phyloP scores from a whole-genome alignment of 164 flowering plant genomes.

The Berberis thunbergii region DNA sequence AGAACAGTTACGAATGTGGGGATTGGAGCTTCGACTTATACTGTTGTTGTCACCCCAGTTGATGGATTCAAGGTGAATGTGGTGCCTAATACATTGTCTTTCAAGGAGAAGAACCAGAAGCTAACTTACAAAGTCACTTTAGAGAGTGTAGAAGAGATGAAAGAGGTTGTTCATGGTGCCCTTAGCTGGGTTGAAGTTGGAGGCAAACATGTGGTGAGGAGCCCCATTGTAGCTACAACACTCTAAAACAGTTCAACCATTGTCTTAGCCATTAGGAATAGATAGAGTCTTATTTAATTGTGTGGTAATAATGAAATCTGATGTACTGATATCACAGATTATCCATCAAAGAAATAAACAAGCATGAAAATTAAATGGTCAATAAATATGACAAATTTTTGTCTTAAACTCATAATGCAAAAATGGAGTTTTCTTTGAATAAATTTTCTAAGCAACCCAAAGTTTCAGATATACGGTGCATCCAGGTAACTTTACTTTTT shows the following conservation, averaged over 20 bases:
- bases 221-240: conserved; percentile 54
- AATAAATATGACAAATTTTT: too few relatives aligned
- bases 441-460: too few relatives aligned
- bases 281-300: neutral
- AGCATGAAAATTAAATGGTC: too few relatives aligned
- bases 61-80: conserved; percentile 40
- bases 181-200: conserved; percentile 41
- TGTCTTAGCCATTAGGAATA: neutral
- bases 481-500: too few relatives aligned
- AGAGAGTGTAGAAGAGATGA: conserved; percentile 21
- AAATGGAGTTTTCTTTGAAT: too few relatives aligned
- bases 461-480: too few relatives aligned
- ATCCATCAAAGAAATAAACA: too few relatives aligned
- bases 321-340: too few relatives aligned
- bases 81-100: conserved; percentile 34
- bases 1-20: conserved; percentile 63
- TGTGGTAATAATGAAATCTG: too few relatives aligned
- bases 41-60: conserved; percentile 24
- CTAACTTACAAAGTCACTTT: conserved; percentile 27
- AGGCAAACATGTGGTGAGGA: conserved; percentile 37
- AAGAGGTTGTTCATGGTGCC: conserved; percentile 28
- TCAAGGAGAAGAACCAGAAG: conserved; percentile 38
- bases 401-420: too few relatives aligned
- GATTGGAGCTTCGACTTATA: conserved; percentile 27
- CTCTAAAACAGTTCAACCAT: conserved; percentile 10